phyloP scores from a whole-genome alignment of 495 filamentous ascomycete genomes.

The Penicillium macrosclerotiorum region DNA sequence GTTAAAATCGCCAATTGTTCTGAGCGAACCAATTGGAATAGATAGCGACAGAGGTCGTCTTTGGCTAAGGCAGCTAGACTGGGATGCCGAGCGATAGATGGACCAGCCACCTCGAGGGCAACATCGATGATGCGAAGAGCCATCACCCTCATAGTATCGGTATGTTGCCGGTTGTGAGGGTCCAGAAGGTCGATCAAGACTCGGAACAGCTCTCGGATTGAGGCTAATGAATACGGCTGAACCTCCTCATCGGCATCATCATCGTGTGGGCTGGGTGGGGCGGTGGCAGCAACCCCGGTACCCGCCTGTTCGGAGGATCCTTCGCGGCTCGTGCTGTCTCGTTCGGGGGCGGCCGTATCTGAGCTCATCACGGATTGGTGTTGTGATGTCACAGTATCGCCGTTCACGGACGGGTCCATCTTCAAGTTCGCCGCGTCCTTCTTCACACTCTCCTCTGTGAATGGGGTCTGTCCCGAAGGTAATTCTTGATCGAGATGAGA shows the following conservation, averaged over 20 bases:
- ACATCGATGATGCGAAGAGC: conserved; percentile 96
- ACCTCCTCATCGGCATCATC: conserved; percentile 53
- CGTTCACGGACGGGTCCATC: conserved; percentile 87
- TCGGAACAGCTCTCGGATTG: conserved; percentile 89
- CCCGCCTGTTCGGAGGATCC: conserved; percentile 32
- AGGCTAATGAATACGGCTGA: conserved; percentile 88
- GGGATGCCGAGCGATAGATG: conserved; percentile 91
- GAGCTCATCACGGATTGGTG: conserved; percentile 44
- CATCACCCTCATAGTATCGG: conserved; percentile 95
- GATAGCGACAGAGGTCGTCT: conserved; percentile 88
- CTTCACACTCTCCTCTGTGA: conserved; percentile 53
- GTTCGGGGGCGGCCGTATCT: conserved; percentile 37
- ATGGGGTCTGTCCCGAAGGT: conserved; percentile 54
- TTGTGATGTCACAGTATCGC: conserved; percentile 54
- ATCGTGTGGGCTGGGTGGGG: conserved; percentile 40
- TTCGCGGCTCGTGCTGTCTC: conserved; percentile 35
- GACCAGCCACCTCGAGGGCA: conserved; percentile 91
- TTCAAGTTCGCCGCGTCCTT: conserved; percentile 60
- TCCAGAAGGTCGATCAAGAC: conserved; percentile 94
- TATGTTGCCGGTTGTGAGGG: conserved; percentile 86
- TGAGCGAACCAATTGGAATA: conserved; percentile 95
- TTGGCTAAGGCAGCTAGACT: conserved; percentile 84
- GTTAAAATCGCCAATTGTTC: conserved; percentile 93
- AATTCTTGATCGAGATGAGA: conserved; percentile 78
- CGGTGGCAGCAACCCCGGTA: conserved; percentile 45